phyloP scores from a whole-genome alignment of 495 filamentous ascomycete genomes.

The Aspergillus panamensis region DNA sequence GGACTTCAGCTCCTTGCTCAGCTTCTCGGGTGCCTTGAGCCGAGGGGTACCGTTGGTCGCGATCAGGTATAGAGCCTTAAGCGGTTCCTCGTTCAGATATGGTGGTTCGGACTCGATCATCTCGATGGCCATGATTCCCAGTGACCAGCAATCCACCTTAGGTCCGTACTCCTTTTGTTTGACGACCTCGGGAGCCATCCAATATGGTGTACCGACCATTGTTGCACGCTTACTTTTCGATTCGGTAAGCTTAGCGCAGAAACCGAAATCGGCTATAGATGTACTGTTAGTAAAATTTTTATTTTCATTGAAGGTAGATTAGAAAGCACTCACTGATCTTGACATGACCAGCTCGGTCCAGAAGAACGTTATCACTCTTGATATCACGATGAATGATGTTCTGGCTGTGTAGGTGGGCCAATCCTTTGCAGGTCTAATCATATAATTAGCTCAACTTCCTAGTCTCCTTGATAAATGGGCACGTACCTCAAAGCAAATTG shows the following conservation, averaged over 20 bases:
- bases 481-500: constrained; percentile 89
- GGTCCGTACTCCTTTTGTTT: constrained; percentile 98
- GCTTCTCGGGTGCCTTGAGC: constrained; percentile 94
- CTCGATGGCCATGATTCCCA: constrained; percentile 99
- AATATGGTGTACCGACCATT: constrained; percentile 99
- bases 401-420: constrained; percentile 89
- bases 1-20: constrained; percentile 92
- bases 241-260: constrained; percentile 98
- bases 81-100: constrained; percentile 94
- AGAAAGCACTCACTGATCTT: constrained; percentile 78
- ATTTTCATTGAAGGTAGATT: not conserved
- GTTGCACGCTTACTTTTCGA: constrained; percentile 95
- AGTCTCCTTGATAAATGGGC: not conserved
- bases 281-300: constrained; percentile 11
- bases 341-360: constrained; percentile 90
- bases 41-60: constrained; percentile 96
- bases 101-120: constrained; percentile 99
- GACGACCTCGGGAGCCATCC: constrained; percentile 99
- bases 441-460: constrained; percentile 32
- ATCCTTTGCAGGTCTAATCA: constrained; percentile 85
- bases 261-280: constrained; percentile 85
- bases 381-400: constrained; percentile 99
- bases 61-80: constrained; percentile 93
- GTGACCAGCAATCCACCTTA: constrained; percentile 98
- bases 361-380: constrained; percentile 95